Evolutionary conservation across 768 basidiomycete genomes (phyloP).

Genomic region (Collybiopsis luxurians): DNA sequence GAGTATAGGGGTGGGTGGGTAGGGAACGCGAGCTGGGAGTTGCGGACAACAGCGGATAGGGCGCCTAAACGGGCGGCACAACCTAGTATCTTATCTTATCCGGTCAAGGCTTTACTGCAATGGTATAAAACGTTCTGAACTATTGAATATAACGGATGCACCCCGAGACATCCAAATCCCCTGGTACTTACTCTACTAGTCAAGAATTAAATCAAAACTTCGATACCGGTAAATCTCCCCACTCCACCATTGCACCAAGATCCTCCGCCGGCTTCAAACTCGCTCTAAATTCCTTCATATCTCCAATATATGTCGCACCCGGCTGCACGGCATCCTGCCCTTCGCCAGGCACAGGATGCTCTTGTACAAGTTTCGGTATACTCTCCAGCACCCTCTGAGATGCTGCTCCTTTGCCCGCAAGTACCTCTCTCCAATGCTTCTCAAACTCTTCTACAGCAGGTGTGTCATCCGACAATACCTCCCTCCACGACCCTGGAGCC

Average conservation of each 20-base stretch:
- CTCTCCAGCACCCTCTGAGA: no score
- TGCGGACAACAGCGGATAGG: no score
- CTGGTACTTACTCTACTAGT: conserved; percentile 16
- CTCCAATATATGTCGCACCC: conserved; percentile 60
- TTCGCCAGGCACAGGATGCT: conserved; percentile 55
- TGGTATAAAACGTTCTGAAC: no score
- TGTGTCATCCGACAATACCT: conserved; percentile 49
- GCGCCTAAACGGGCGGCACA: no score
- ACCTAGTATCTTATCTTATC: no score
- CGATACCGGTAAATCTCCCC: conserved; percentile 67
- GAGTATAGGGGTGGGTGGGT: no score
- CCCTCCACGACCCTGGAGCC: conserved; percentile 49
- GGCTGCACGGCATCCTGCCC: conserved; percentile 40
- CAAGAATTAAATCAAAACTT: conserved; percentile 23
- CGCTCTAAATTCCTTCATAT: conserved; percentile 64
- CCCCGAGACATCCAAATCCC: no score
- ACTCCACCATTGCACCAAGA: conserved; percentile 65
- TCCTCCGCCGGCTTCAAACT: conserved; percentile 49
- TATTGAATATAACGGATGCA: no score
- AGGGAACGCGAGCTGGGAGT: no score
- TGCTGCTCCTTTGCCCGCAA: conserved; percentile 31
- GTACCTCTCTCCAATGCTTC: conserved; percentile 51
- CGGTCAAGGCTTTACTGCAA: no score
- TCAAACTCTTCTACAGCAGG: conserved; percentile 60
- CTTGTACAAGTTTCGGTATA: conserved; percentile 55